A percentile compares a stretch with the other conserved stretches of the same genome.
phyloP scores from a whole-genome alignment of 441 rosid genomes.

The Aquilaria agallochum region DNA sequence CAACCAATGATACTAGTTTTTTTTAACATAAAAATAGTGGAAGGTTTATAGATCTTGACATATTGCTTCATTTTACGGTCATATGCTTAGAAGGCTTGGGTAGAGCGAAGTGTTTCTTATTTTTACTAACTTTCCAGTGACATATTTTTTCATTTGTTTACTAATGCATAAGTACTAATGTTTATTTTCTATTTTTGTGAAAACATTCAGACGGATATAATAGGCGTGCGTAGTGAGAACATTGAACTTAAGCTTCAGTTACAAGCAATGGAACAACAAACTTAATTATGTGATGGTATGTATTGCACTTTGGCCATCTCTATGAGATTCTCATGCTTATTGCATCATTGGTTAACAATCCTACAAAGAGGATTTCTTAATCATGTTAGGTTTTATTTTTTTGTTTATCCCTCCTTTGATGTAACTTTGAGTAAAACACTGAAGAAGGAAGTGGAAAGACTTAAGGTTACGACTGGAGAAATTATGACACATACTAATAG shows the following conservation, averaged over 20 bases:
- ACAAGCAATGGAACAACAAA: slow-evolving; percentile 94
- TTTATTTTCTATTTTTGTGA: slow-evolving; percentile 21
- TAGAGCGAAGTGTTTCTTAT: background rate
- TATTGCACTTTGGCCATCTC: background rate
- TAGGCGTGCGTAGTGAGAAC: slow-evolving; percentile 73
- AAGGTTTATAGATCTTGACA: background rate
- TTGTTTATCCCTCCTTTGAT: slow-evolving; percentile 6
- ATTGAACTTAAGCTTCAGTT: slow-evolving; percentile 89
- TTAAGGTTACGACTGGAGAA: slow-evolving; percentile 82
- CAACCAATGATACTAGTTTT: too few relatives aligned
- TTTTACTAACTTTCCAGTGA: background rate
- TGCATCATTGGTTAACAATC: background rate
- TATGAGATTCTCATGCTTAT: background rate
- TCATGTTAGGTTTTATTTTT: background rate
- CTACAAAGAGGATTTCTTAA: too few relatives aligned
- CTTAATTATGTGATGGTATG: slow-evolving; percentile 86
- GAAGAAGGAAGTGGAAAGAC: slow-evolving; percentile 92
- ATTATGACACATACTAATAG: slow-evolving; percentile 52
- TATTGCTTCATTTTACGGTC: background rate
- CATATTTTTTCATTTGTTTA: background rate
- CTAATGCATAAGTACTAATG: slow-evolving; percentile 5
- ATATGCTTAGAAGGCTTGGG: background rate
- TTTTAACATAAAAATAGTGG: too few relatives aligned
- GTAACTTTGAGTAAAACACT: slow-evolving; percentile 82
- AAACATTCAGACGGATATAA: slow-evolving; percentile 68